These are phyloP conservation scores for Ramularia collo-cygni DNA, from an alignment of 2,329 filamentous ascomycete species.

Conservation along the genomic window DNA sequence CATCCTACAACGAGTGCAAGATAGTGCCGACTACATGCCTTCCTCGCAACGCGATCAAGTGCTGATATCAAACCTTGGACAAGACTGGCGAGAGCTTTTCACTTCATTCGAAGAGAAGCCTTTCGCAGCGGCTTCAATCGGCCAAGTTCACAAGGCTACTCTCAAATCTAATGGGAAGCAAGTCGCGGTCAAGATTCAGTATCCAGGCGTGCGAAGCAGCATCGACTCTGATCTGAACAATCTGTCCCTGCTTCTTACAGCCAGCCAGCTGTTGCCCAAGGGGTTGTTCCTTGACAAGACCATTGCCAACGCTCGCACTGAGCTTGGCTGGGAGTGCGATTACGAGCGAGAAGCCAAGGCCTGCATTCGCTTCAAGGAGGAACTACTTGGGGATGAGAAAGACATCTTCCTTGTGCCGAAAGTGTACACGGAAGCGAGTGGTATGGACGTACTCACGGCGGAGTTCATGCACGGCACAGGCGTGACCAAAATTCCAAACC, in stretches of 20 bases:
- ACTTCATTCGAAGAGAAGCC: conserved; percentile 81
- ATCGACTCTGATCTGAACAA: conserved; percentile 97
- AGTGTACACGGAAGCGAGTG: conserved; percentile 71
- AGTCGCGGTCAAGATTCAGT: conserved; percentile 96
- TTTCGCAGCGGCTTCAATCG: conserved; percentile 92
- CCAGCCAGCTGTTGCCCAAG: conserved; percentile 80
- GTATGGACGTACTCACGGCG: conserved; percentile 84
- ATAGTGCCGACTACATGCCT: conserved; percentile 97
- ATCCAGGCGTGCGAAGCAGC: conserved; percentile 89
- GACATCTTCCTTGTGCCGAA: conserved; percentile 72
- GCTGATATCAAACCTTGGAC: conserved; percentile 67
- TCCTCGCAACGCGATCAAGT: conserved; percentile 85
- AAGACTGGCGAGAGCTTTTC: conserved; percentile 79
- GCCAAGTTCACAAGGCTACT: conserved; percentile 84
- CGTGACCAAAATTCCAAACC: conserved; percentile 67
- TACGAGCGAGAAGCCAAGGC: conserved; percentile 84
- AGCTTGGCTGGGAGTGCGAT: conserved; percentile 96
- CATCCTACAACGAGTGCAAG: conserved; percentile 88
- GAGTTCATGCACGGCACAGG: conserved; percentile 80
- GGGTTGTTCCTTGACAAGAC: conserved; percentile 95
- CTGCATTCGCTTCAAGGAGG: conserved; percentile 61
- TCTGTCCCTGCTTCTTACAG: conserved; percentile 80
- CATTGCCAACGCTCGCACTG: conserved; percentile 85
- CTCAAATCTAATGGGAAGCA: conserved; percentile 65
- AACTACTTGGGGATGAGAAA: conserved; percentile 67